Evolutionary conservation across 108 stramenopile species (phyloP).

Genomic region (Skeletonema menzelii): DNA sequence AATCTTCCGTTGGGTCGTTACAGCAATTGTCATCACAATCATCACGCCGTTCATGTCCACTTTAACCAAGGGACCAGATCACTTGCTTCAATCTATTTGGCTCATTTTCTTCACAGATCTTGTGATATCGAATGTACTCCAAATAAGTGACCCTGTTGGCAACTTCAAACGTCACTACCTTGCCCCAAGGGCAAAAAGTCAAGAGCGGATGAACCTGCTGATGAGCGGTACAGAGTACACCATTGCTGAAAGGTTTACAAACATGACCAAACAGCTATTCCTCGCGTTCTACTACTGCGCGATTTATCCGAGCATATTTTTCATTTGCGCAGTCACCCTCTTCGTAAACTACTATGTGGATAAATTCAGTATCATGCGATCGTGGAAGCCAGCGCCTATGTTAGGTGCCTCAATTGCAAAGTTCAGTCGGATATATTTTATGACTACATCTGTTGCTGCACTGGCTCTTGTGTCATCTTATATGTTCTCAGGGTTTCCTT

Average conservation of each 20-base stretch:
- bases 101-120: constrained; percentile 79
- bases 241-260: constrained; percentile 80
- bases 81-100: constrained; percentile 36
- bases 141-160: constrained; percentile 57
- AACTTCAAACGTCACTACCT: constrained; percentile 74
- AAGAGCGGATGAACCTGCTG: constrained; percentile 78
- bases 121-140: constrained; percentile 59
- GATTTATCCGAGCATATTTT: constrained; percentile 75
- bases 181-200: constrained; percentile 76
- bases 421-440: constrained; percentile 77
- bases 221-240: constrained; percentile 77
- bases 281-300: constrained; percentile 79
- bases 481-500: constrained; percentile 83
- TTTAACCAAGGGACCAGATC: constrained; percentile 28
- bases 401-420: constrained; percentile 64
- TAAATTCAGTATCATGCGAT: constrained; percentile 76
- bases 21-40: constrained; percentile 79
- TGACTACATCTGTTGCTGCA: constrained; percentile 57
- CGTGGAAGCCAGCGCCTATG: constrained; percentile 75
- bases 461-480: constrained; percentile 79
- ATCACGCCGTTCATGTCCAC: constrained; percentile 79
- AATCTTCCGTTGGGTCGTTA: constrained; percentile 76
- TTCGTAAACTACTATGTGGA: constrained; percentile 73
- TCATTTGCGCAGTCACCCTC: constrained; percentile 73
- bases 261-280: constrained; percentile 68